These are phyloP conservation scores for Thalassiosira exigua DNA, from an alignment of 352 stramenopile genomes.

Conservation along the genomic window DNA sequence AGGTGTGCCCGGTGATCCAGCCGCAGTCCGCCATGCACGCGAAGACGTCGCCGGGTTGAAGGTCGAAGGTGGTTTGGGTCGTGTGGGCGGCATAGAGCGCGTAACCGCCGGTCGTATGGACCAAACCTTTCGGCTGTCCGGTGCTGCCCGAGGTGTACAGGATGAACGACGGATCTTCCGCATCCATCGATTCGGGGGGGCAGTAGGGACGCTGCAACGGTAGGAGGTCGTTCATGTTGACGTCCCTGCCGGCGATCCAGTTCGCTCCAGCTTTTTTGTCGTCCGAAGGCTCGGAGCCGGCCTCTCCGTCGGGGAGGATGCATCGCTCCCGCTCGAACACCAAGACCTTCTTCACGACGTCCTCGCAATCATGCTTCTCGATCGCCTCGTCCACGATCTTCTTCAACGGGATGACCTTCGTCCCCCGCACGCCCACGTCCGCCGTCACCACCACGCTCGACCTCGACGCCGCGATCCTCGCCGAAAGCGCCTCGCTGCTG, in stretches of 20 bases:
- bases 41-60: constrained; percentile 91
- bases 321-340: constrained; percentile 82
- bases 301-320: constrained; percentile 3
- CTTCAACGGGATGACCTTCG: constrained; percentile 92
- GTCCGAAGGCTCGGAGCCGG: constrained; percentile 34
- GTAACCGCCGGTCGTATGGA: constrained; percentile 92
- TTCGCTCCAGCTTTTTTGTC: constrained; percentile 77
- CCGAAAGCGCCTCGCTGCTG: constrained; percentile 91
- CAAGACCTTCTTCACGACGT: constrained; percentile 92
- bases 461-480: constrained; percentile 92
- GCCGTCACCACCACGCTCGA: constrained; percentile 93
- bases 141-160: constrained; percentile 97
- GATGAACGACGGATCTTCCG: constrained; percentile 95
- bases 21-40: constrained; percentile 93
- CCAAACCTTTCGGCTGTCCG: constrained; percentile 93
- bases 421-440: constrained; percentile 92
- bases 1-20: constrained; percentile 90
- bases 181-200: constrained; percentile 92
- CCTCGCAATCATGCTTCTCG: constrained; percentile 73
- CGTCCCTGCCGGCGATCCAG: constrained; percentile 73
- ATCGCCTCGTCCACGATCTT: constrained; percentile 93
- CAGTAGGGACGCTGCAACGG: constrained; percentile 90
- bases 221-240: constrained; percentile 93
- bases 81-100: constrained; percentile 91
- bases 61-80: constrained; percentile 86